Conservation (phyloP, 495 filamentous ascomycete genomes). For the Stereocaulon alpinum region DNA sequence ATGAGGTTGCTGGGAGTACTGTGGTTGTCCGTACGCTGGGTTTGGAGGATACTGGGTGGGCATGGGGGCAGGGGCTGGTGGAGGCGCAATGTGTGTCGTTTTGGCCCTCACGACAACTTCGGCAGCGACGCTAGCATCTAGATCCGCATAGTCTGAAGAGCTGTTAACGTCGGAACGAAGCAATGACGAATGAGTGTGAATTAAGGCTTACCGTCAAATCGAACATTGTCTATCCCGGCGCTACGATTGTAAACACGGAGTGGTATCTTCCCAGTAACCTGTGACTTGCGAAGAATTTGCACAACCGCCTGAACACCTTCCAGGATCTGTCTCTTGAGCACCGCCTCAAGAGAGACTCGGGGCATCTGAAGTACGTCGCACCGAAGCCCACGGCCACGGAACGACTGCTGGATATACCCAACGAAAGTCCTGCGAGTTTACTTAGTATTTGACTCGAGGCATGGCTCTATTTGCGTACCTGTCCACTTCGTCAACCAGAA, state of each 20-base stretch:
- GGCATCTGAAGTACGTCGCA: constrained; percentile 70
- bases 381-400: constrained; percentile 57
- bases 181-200: neutral
- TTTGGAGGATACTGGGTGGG: constrained; percentile 36
- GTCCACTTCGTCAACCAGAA: constrained; percentile 71
- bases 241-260: constrained; percentile 80
- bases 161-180: constrained; percentile 6
- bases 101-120: constrained; percentile 74
- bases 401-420: constrained; percentile 65
- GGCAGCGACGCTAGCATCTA: constrained; percentile 66
- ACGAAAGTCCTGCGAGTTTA: constrained; percentile 56
- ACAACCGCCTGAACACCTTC: constrained; percentile 84
- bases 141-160: constrained; percentile 58
- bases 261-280: constrained; percentile 59
- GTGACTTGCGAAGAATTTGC: constrained; percentile 56
- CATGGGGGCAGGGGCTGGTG: constrained; percentile 29
- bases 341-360: constrained; percentile 62
- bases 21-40: constrained; percentile 36
- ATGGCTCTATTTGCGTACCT: constrained; percentile 35
- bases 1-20: constrained; percentile 27
- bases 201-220: constrained; percentile 55
- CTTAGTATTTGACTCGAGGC: neutral
- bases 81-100: constrained; percentile 38
- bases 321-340: constrained; percentile 73
- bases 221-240: constrained; percentile 55